A percentile compares a stretch with the other conserved stretches of the same genome.
phyloP scores from a whole-genome alignment of 2,329 filamentous ascomycete species.

The Colletotrichum sojae region DNA sequence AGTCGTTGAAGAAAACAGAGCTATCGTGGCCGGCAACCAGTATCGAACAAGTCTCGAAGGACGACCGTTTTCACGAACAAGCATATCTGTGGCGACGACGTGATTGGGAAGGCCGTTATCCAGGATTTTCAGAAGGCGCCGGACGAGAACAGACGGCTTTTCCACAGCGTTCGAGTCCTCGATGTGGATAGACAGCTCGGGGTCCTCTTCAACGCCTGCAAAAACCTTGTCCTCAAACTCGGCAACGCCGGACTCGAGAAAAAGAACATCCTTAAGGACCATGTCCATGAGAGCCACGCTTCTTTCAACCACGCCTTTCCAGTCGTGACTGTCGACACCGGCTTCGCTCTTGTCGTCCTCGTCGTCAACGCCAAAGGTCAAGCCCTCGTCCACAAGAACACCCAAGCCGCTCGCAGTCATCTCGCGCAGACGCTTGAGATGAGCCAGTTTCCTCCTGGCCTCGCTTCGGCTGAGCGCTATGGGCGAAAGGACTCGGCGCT shows the following conservation, averaged over 20 bases:
- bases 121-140: slow-evolving; percentile 79
- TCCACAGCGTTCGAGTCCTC: slow-evolving; percentile 60
- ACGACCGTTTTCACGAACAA: slow-evolving; percentile 78
- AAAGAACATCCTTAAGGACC: slow-evolving; percentile 80
- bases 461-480: slow-evolving; percentile 82
- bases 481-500: slow-evolving; percentile 81
- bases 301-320: slow-evolving; percentile 82
- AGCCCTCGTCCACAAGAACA: slow-evolving; percentile 87
- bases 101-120: slow-evolving; percentile 78
- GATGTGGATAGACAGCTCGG: slow-evolving; percentile 68
- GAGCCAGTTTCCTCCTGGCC: slow-evolving; percentile 80
- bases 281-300: slow-evolving; percentile 90
- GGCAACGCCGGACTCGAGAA: slow-evolving; percentile 72
- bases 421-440: slow-evolving; percentile 79
- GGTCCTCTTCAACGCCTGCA: slow-evolving; percentile 72
- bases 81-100: slow-evolving; percentile 64
- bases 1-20: slow-evolving; percentile 87
- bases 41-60: slow-evolving; percentile 85
- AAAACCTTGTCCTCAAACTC: slow-evolving; percentile 79
- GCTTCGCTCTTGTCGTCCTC: slow-evolving; percentile 66
- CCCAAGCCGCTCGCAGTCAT: slow-evolving; percentile 90
- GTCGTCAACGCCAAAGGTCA: slow-evolving; percentile 76
- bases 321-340: slow-evolving; percentile 64
- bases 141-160: slow-evolving; percentile 73
- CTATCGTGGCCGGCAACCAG: slow-evolving; percentile 83